phyloP scores from a whole-genome alignment of 106 monocot species.

The Platanthera guangdongensis region DNA sequence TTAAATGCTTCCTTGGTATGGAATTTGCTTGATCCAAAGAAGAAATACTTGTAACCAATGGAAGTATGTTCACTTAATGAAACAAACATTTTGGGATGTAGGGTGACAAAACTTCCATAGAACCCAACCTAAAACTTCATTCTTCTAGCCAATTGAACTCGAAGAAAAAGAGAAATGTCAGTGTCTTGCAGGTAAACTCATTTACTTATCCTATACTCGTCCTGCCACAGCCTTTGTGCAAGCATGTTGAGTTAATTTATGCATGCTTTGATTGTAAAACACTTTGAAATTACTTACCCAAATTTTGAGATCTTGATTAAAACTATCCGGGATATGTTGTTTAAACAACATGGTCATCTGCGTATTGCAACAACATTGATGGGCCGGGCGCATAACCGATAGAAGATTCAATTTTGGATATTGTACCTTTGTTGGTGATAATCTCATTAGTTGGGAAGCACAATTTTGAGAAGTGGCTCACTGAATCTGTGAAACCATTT shows the following conservation, averaged over 20 bases:
- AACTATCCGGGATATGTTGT: background rate
- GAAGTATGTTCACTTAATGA: background rate
- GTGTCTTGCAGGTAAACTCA: background rate
- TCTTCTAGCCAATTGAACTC: background rate
- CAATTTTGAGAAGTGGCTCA: background rate
- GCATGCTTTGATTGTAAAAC: background rate
- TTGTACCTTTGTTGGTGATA: background rate
- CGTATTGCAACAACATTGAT: background rate
- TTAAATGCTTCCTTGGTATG: background rate
- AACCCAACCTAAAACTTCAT: background rate
- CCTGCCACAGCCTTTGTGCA: background rate
- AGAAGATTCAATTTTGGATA: background rate
- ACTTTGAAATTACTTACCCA: background rate
- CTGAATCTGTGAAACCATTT: background rate
- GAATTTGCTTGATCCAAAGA: constrained; percentile 1
- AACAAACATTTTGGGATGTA: background rate
- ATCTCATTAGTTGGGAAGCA: background rate
- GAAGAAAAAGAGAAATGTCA: background rate
- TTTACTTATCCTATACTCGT: background rate
- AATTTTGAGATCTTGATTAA: background rate
- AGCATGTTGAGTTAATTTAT: background rate
- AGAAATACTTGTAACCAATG: background rate
- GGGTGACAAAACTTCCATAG: background rate
- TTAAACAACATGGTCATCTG: background rate
- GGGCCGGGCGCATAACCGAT: background rate